Evolutionary conservation across 1,284 basidiomycete genomes (phyloP).

Genomic region (Psilocybe mexicana): DNA sequence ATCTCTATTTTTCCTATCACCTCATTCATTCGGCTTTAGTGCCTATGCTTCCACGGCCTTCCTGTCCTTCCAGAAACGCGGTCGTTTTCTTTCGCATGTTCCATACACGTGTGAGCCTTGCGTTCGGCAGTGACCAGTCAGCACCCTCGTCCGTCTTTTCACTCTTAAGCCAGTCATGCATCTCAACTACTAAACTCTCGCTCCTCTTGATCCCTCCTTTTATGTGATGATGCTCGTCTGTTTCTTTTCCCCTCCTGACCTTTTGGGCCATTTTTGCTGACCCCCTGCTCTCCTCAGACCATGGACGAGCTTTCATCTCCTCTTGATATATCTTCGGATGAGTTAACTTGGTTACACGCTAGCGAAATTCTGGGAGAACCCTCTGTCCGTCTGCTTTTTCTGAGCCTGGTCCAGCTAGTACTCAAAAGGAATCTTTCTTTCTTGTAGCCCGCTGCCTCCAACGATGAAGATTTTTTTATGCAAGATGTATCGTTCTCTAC

Average conservation of each 20-base stretch:
- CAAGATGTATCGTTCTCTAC: constrained; percentile 13
- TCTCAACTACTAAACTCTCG: constrained; percentile 17
- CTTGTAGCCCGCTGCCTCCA: constrained; percentile 15
- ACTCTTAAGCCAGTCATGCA: constrained; percentile 15
- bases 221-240: constrained; percentile 29
- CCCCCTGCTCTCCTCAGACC: constrained; percentile 16
- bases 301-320: constrained; percentile 35
- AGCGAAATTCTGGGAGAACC: constrained; percentile 31
- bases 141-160: constrained; percentile 22
- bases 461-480: constrained; percentile 19
- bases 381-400: constrained; percentile 16
- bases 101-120: constrained; percentile 38
- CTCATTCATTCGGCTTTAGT: constrained; percentile 17
- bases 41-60: constrained; percentile 18
- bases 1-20: constrained; percentile 25
- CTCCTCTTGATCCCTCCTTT: constrained; percentile 11
- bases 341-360: constrained; percentile 47
- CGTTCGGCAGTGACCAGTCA: constrained; percentile 40
- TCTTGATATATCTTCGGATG: constrained; percentile 40
- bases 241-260: constrained; percentile 12
- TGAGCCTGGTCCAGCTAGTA: background rate
- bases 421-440: background rate
- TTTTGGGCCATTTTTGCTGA: constrained; percentile 15
- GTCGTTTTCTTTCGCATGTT: constrained; percentile 19
- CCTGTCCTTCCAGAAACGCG: constrained; percentile 24